Evolutionary conservation across 176 grass and related monocot species (phyloP).

Genomic region (Eleusine coracana): DNA sequence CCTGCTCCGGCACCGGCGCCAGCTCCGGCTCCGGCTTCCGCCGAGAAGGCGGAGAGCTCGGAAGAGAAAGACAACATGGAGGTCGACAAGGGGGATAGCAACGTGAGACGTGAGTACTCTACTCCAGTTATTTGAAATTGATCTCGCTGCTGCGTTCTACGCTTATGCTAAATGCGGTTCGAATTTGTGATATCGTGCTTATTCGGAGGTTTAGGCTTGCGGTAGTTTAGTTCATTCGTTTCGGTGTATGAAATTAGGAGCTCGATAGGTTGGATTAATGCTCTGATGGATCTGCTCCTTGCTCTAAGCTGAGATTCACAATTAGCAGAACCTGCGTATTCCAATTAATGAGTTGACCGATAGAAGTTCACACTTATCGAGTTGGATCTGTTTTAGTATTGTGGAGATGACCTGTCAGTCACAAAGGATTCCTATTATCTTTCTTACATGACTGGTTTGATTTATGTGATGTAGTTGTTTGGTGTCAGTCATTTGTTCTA

Average conservation of each 20-base stretch:
- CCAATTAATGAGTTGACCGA: not conserved
- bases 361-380: not conserved
- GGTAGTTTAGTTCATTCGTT: not conserved
- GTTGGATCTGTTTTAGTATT: not conserved
- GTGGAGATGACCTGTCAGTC: not conserved
- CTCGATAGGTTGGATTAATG: not conserved
- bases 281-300: not conserved
- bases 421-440: not conserved
- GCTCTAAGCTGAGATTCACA: not conserved
- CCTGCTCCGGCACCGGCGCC: not conserved
- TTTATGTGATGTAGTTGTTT: not conserved
- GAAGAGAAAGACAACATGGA: constrained; percentile 40
- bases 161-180: constrained; percentile 3
- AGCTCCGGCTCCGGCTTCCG: not conserved
- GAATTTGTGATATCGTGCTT: not conserved
- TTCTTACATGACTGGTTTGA: not conserved
- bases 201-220: not conserved
- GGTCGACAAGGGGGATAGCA: constrained; percentile 39
- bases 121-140: constrained; percentile 19
- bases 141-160: not conserved
- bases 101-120: constrained; percentile 54
- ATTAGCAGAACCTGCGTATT: not conserved
- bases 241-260: not conserved
- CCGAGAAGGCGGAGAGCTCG: constrained; percentile 32
- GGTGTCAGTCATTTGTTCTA: not conserved